These are phyloP conservation scores for Cryptococcus sp. DNA, from an alignment of 1,284 basidiomycete genomes.

Conservation along the genomic window DNA sequence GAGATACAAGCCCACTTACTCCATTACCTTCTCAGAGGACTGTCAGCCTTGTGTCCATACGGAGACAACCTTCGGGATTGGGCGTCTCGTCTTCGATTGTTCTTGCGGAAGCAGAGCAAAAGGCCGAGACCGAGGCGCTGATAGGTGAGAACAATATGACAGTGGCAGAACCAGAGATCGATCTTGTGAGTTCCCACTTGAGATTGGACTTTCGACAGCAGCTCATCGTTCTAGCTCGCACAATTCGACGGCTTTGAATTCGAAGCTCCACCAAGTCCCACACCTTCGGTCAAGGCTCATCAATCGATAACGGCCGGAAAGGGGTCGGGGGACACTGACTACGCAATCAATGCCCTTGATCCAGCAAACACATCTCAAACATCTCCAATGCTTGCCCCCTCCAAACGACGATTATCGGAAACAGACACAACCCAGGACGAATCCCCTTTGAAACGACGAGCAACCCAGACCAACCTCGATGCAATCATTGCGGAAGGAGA, in stretches of 20 bases:
- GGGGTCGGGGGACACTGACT: too few relatives aligned
- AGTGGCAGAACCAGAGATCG: background rate
- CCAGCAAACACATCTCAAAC: too few relatives aligned
- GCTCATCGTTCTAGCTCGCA: background rate
- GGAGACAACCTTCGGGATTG: too few relatives aligned
- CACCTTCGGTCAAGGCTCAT: background rate
- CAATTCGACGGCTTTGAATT: background rate
- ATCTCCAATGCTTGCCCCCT: background rate
- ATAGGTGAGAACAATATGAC: background rate
- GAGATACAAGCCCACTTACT: background rate
- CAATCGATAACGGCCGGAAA: too few relatives aligned
- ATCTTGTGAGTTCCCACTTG: background rate
- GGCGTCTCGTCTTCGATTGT: too few relatives aligned
- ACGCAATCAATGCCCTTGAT: too few relatives aligned
- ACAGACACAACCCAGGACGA: background rate
- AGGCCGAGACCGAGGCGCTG: too few relatives aligned
- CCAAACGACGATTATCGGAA: background rate
- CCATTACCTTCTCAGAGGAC: background rate
- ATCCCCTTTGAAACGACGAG: background rate
- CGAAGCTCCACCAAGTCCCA: background rate
- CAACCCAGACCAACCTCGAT: background rate
- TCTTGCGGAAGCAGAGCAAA: too few relatives aligned
- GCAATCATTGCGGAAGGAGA: background rate
- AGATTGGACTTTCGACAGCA: background rate
- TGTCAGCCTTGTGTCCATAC: too few relatives aligned